Evolutionary conservation across 169 alveolate species (phyloP).

Genomic region (Babesia bovis): DNA sequence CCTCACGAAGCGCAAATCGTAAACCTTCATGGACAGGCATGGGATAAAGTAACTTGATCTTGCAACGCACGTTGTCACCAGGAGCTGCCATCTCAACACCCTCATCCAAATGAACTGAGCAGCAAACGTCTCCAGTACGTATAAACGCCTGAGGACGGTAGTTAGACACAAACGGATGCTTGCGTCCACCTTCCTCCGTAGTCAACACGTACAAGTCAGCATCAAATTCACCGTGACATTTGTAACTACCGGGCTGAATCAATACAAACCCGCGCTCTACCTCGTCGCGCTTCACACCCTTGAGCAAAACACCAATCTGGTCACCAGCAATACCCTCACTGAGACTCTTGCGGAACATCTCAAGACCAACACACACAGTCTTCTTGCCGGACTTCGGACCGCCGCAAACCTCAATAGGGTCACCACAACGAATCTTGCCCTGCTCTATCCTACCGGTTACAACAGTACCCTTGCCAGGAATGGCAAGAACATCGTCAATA

Average conservation of each 20-base stretch:
- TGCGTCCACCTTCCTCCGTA: constrained; percentile 95
- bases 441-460: constrained; percentile 94
- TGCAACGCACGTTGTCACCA: constrained; percentile 78
- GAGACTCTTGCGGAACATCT: constrained; percentile 90
- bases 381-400: constrained; percentile 74
- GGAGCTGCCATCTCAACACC: constrained; percentile 80
- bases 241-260: constrained; percentile 83
- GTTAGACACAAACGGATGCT: constrained; percentile 91
- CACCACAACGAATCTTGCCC: constrained; percentile 88
- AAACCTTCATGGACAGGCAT: constrained; percentile 81
- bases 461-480: constrained; percentile 92
- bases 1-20: constrained; percentile 94
- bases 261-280: constrained; percentile 87
- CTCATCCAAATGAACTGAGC: constrained; percentile 86
- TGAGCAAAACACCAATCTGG: constrained; percentile 90
- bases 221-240: constrained; percentile 84
- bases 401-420: constrained; percentile 90
- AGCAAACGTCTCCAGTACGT: constrained; percentile 92
- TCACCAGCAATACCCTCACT: constrained; percentile 94
- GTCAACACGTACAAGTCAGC: constrained; percentile 89
- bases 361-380: constrained; percentile 85
- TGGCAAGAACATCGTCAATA: constrained; percentile 83
- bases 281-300: constrained; percentile 88
- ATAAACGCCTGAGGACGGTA: constrained; percentile 93
- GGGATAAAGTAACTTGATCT: constrained; percentile 80